A percentile compares a stretch with the other conserved stretches of the same genome.
Conservation (phyloP, 2,329 filamentous ascomycete genomes). For the Sporothrix phasma region DNA sequence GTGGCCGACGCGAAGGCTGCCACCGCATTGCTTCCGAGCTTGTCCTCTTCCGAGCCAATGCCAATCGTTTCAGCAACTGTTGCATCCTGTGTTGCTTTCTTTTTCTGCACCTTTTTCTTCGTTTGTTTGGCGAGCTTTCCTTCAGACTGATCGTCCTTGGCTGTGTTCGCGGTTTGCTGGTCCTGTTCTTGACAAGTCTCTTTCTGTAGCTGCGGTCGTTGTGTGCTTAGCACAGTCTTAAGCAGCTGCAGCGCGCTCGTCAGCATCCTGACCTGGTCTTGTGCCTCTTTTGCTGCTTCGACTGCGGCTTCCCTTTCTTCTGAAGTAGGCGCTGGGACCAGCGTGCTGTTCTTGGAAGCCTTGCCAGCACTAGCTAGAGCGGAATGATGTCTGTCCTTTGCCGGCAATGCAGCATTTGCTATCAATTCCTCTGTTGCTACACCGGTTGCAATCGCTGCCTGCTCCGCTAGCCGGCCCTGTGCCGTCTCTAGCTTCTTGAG, state of each 20-base stretch:
- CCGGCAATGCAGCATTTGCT: background rate
- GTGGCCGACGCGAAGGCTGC: background rate
- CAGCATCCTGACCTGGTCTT: conserved; percentile 26
- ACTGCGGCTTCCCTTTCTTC: background rate
- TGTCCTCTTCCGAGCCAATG: background rate
- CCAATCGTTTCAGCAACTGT: background rate
- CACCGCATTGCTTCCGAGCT: background rate
- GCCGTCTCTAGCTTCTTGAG: conserved; percentile 21
- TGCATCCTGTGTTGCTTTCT: background rate
- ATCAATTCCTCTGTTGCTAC: background rate
- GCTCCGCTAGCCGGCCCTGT: conserved; percentile 14
- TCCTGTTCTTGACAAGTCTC: background rate
- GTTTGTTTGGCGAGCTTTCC: conserved; percentile 1
- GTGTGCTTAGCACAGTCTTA: conserved; percentile 29
- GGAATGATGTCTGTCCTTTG: background rate
- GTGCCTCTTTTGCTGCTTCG: conserved; percentile 6
- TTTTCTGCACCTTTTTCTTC: conserved; percentile 3
- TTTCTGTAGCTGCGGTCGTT: conserved; percentile 21
- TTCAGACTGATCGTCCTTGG: background rate
- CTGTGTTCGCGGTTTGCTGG: background rate
- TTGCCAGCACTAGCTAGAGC: background rate
- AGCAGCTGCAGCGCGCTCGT: conserved; percentile 30
- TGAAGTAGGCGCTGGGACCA: background rate
- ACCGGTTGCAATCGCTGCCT: conserved; percentile 1
- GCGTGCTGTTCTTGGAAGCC: background rate